phyloP scores from a whole-genome alignment of 2,329 filamentous ascomycete species.

The Mariannaea elegans region DNA sequence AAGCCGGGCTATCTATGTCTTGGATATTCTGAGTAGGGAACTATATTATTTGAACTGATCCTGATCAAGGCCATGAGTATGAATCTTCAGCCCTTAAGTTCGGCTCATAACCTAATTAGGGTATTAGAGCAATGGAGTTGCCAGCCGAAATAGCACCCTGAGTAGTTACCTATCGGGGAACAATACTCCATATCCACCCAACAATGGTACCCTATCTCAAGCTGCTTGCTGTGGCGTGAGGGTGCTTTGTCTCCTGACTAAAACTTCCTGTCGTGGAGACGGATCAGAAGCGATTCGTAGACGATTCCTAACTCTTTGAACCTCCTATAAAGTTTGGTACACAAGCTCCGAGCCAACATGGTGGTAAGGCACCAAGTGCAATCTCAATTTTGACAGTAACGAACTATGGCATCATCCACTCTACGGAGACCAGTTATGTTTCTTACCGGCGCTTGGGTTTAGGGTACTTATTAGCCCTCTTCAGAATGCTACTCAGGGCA shows the following conservation, averaged over 20 bases:
- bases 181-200: too few species aligned
- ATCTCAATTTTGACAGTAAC: background rate
- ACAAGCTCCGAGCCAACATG: background rate
- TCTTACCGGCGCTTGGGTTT: slow-evolving; percentile 61
- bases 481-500: slow-evolving; percentile 49
- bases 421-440: slow-evolving; percentile 48
- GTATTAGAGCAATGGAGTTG: too few species aligned
- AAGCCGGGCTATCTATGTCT: too few species aligned
- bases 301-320: slow-evolving; percentile 63
- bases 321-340: slow-evolving; percentile 39
- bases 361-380: background rate
- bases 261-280: slow-evolving; percentile 62
- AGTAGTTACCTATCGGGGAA: too few species aligned
- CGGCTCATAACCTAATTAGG: too few species aligned
- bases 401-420: slow-evolving; percentile 40
- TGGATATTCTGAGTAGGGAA: too few species aligned
- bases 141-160: too few species aligned
- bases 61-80: too few species aligned
- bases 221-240: too few species aligned
- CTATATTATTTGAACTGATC: too few species aligned
- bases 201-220: too few species aligned
- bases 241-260: slow-evolving; percentile 62
- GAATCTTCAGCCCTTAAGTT: too few species aligned
- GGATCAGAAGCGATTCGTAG: slow-evolving; percentile 61
- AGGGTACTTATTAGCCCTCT: slow-evolving; percentile 49